Percentiles rank a stretch among this genome's conserved stretches.
Evolutionary conservation across 164 flowering plant genomes (phyloP).

Genomic region (Macadamia integrifolia): DNA sequence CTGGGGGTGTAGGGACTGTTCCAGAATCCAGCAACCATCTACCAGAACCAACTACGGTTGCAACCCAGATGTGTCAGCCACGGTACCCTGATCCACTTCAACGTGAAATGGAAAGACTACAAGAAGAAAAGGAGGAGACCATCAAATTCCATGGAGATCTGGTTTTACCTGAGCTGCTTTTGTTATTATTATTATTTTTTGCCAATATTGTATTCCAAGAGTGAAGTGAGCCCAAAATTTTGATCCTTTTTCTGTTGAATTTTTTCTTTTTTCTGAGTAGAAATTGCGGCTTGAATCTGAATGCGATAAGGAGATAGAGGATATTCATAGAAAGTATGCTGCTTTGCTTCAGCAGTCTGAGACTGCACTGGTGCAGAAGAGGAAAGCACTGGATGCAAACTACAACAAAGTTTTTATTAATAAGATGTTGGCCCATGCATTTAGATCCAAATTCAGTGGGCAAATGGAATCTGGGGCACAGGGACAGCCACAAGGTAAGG

Average conservation of each 20-base stretch:
- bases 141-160: constrained; percentile 39
- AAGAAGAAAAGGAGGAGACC: constrained; percentile 36
- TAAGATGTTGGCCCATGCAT: constrained; percentile 53
- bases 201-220: neutral
- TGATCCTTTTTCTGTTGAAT: neutral
- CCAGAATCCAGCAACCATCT: constrained; percentile 17
- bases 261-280: constrained; percentile 31
- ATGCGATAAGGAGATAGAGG: constrained; percentile 71
- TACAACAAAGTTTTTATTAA: constrained; percentile 40
- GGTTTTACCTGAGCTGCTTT: constrained; percentile 28
- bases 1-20: constrained; percentile 11
- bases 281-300: constrained; percentile 40
- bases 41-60: constrained; percentile 17
- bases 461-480: constrained; percentile 15
- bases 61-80: constrained; percentile 14
- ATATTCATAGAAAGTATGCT: constrained; percentile 50
- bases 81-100: constrained; percentile 50
- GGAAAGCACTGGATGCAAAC: constrained; percentile 37
- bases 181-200: neutral
- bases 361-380: constrained; percentile 24
- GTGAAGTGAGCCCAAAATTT: neutral
- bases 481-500: constrained; percentile 37
- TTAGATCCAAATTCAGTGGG: constrained; percentile 41
- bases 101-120: constrained; percentile 45
- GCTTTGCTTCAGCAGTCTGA: constrained; percentile 42